These are phyloP conservation scores for Tricholoma terreum DNA, from an alignment of 768 basidiomycete species.

Conservation along the genomic window DNA sequence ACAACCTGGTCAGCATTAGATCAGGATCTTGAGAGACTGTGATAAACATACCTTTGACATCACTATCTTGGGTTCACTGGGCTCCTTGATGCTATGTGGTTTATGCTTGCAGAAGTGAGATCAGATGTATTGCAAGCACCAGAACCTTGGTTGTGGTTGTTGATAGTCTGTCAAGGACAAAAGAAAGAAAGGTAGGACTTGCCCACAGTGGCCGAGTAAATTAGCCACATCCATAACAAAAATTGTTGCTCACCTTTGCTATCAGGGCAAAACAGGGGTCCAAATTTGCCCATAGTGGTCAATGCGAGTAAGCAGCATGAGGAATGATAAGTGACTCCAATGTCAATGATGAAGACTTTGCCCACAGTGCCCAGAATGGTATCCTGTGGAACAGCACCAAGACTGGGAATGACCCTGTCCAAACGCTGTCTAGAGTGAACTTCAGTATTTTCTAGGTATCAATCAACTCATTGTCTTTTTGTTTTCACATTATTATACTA, in stretches of 20 bases:
- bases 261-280: neutral
- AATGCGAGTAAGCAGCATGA: neutral
- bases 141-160: no score
- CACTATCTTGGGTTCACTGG: neutral
- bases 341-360: neutral
- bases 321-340: neutral
- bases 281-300: neutral
- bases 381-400: neutral
- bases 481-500: neutral
- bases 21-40: neutral
- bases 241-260: neutral
- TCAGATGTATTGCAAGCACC: neutral
- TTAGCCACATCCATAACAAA: neutral
- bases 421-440: neutral
- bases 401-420: neutral
- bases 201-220: neutral
- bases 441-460: neutral
- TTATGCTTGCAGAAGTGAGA: neutral
- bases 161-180: neutral
- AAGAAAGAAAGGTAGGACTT: neutral
- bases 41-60: neutral
- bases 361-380: neutral
- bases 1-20: constrained; percentile 1
- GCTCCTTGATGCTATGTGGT: neutral
- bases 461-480: neutral